Base-by-base conservation (phyloP, 140 eudicot genomes). In the Oenanthe javanica region DNA sequence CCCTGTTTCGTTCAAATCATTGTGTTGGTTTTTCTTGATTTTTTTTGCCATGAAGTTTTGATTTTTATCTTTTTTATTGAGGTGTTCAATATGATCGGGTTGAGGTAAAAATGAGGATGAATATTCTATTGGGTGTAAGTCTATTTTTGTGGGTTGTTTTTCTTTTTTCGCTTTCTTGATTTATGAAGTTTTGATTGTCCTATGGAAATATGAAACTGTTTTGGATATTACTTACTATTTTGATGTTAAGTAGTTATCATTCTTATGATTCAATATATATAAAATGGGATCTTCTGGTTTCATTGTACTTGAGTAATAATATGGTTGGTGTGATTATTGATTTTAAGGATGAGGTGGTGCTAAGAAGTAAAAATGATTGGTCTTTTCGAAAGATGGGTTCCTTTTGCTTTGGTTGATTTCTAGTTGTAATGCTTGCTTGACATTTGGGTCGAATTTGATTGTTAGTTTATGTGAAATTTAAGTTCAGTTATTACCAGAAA, bases 71-170 rank as follows among this genome's bases (percentile, higher is more conserved):
- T 61, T 31, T 59, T 63, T 54, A 61, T 48, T 82, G 27, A 21
- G 55, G 78, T 63, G 1, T 69, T 73, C 11, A n/a, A 74, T 54
- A 70, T 76, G 76, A 82, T 83, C 77, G 4, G 3, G 73, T 0
- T 79, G 81, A 55, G 64, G 78, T 52, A 4, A 79, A 63, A 71
- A 77, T 76, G 78, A 77, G 75, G 77, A 76, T 38, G 42, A 82
- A 71, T 67, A 75, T 83, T 82, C 23, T 79, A 36, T 19, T 72
- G 76, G 85, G 86, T 86, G 78, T 64, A 36, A 50, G 43, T 72
- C 82, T 80, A 51, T 40, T 25, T 73, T 64, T 36, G 13, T 63
- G 55, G 69, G 19, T 77, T 54, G 69, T 82, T 67, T 69, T 38
- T 79, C 49, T 2, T 36, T 46, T 27, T 76, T 25, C 19, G 9